Conservation (phyloP, 345 rosid species). For the Schrenkiella parvula region DNA sequence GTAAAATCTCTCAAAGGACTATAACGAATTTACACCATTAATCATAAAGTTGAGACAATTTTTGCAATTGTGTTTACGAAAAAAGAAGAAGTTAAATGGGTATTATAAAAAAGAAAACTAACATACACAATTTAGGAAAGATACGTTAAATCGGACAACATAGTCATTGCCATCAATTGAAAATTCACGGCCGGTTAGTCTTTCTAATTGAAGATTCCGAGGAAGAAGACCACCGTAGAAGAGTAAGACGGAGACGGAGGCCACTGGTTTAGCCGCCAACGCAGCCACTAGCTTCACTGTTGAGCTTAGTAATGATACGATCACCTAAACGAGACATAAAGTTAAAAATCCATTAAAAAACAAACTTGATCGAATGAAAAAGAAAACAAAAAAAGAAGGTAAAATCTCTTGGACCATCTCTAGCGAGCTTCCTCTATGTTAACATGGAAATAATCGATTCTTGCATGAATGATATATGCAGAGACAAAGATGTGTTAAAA, state of each 20-base stretch:
- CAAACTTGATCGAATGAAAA: background rate
- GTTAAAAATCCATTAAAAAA: background rate
- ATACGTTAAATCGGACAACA: constrained; percentile 37
- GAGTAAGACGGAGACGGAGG: constrained; percentile 15
- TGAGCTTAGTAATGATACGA: background rate
- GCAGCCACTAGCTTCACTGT: background rate
- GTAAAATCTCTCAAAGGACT: too few species aligned
- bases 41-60: too few species aligned
- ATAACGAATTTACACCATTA: too few species aligned
- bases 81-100: background rate
- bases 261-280: constrained; percentile 13
- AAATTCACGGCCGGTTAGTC: constrained; percentile 38
- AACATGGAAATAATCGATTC: background rate
- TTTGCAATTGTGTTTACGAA: too few species aligned
- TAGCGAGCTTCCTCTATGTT: background rate
- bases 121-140: constrained; percentile 43
- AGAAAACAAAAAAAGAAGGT: too few species aligned
- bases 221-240: constrained; percentile 38
- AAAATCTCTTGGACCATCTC: background rate
- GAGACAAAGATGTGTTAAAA: background rate
- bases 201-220: constrained; percentile 32
- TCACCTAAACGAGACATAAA: background rate
- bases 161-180: constrained; percentile 23
- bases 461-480: background rate
- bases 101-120: background rate